phyloP scores from a whole-genome alignment of 257 asterid genomes.

The Solanum tarapatanum region DNA sequence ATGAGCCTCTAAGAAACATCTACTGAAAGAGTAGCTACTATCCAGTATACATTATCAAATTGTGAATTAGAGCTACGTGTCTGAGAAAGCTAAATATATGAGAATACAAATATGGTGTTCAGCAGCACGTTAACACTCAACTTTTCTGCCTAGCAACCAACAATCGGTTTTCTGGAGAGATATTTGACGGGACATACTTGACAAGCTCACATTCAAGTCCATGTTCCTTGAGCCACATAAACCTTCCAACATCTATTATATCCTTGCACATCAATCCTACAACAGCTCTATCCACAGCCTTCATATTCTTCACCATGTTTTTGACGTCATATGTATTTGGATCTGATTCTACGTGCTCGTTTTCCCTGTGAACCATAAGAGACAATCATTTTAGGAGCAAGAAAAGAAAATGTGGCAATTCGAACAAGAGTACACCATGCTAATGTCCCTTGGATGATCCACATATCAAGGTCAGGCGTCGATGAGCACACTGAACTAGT shows the following conservation, averaged over 20 bases:
- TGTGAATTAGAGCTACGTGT: background rate
- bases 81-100: background rate
- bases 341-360: background rate
- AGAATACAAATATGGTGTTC: background rate
- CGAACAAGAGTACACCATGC: background rate
- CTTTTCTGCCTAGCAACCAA: constrained; percentile 39
- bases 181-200: constrained; percentile 52
- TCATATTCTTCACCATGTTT: constrained; percentile 51
- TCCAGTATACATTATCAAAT: background rate
- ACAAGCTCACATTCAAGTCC: constrained; percentile 49
- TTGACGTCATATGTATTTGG: constrained; percentile 32
- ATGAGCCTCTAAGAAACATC: background rate
- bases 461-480: background rate
- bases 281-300: constrained; percentile 48
- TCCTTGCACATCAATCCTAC: constrained; percentile 94
- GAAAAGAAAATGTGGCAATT: background rate
- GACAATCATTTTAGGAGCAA: background rate
- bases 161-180: constrained; percentile 85
- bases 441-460: background rate
- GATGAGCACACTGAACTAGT: background rate
- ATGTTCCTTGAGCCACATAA: constrained; percentile 53
- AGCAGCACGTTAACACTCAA: background rate
- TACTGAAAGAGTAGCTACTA: background rate
- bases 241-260: constrained; percentile 69
- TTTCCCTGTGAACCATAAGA: background rate